phyloP scores from a whole-genome alignment of 2,329 filamentous ascomycete species.

The Nigrospora oryzae region DNA sequence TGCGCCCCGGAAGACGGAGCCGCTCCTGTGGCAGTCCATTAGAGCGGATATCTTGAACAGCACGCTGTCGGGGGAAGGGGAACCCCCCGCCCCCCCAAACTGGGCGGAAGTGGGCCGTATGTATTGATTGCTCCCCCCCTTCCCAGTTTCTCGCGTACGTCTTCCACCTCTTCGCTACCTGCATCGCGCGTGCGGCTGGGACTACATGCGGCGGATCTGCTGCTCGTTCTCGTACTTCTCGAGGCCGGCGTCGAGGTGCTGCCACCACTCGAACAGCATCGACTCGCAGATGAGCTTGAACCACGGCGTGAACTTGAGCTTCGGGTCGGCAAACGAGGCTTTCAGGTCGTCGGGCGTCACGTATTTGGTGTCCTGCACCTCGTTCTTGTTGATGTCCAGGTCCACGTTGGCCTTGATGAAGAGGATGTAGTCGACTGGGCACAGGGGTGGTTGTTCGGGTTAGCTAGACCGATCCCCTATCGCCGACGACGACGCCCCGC shows the following conservation, averaged over 20 bases:
- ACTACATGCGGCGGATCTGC: slow-evolving; percentile 74
- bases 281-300: slow-evolving; percentile 98
- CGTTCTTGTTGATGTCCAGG: slow-evolving; percentile 73
- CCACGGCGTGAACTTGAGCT: slow-evolving; percentile 89
- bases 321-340: slow-evolving; percentile 72
- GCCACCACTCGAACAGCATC: slow-evolving; percentile 98
- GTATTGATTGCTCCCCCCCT: too few species aligned
- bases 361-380: slow-evolving; percentile 78
- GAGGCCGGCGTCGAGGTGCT: slow-evolving; percentile 69
- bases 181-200: too few species aligned
- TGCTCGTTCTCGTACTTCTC: slow-evolving; percentile 82
- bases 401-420: slow-evolving; percentile 95
- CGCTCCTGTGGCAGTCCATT: too few species aligned
- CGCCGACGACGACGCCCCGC: not conserved
- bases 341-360: slow-evolving; percentile 77
- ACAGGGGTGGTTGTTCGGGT: slow-evolving; percentile 5
- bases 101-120: too few species aligned
- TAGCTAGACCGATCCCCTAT: not conserved
- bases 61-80: too few species aligned
- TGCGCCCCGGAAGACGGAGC: too few species aligned
- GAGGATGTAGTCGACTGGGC: slow-evolving; percentile 88
- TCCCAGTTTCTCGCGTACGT: too few species aligned
- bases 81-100: too few species aligned
- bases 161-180: too few species aligned
- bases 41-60: too few species aligned